Percentiles rank a stretch among this genome's conserved stretches.
Evolutionary conservation across 352 stramenopile species (phyloP).

Genomic region (Pythium phragmiticola): DNA sequence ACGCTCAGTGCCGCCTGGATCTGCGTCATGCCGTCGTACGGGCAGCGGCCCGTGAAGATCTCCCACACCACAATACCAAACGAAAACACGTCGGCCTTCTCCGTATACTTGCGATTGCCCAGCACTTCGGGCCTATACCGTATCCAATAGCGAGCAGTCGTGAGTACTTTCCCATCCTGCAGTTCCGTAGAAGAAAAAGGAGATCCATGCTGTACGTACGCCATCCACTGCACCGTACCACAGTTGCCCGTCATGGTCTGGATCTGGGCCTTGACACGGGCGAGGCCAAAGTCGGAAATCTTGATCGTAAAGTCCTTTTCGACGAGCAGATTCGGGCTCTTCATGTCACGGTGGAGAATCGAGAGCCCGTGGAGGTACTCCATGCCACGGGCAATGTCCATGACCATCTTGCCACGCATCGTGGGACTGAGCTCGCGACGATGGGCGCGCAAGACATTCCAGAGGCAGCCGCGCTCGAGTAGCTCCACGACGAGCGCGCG

Average conservation of each 20-base stretch:
- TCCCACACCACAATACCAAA: conserved; percentile 95
- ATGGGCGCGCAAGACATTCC: conserved; percentile 84
- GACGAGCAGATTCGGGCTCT: conserved; percentile 89
- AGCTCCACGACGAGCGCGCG: conserved; percentile 96
- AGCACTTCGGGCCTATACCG: conserved; percentile 75
- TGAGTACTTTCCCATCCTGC: neutral
- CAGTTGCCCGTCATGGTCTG: conserved; percentile 92
- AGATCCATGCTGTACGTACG: conserved; percentile 41
- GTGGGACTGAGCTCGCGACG: conserved; percentile 37
- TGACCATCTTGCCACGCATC: conserved; percentile 57
- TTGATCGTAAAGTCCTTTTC: conserved; percentile 85
- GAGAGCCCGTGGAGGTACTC: conserved; percentile 87
- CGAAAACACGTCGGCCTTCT: conserved; percentile 93
- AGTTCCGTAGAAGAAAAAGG: no score
- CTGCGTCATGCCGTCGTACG: conserved; percentile 89
- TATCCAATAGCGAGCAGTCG: neutral
- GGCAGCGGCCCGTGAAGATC: conserved; percentile 88
- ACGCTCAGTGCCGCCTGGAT: conserved; percentile 82
- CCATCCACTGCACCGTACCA: conserved; percentile 87
- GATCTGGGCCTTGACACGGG: conserved; percentile 90
- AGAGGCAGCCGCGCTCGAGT: conserved; percentile 91
- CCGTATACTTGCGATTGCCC: conserved; percentile 90
- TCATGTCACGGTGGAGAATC: conserved; percentile 90
- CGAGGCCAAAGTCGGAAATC: conserved; percentile 91
- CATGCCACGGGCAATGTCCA: conserved; percentile 86